Evolutionary conservation across 352 stramenopile species (phyloP).

Genomic region (Pythium pyrilobum): DNA sequence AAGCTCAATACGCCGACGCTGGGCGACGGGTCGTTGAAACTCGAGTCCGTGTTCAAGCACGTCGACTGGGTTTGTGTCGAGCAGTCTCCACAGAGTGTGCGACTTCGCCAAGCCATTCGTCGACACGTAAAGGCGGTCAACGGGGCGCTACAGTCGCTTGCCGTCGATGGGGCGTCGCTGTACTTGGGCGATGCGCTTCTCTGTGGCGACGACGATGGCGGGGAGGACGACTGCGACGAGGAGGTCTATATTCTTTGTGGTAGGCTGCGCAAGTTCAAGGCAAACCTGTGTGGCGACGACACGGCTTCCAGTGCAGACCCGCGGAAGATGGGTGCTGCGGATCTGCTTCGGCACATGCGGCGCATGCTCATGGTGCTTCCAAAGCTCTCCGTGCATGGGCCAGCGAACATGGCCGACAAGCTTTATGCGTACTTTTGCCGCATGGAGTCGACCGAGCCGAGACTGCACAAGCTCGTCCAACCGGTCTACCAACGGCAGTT

Average conservation of each 20-base stretch:
- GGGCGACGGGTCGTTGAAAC: slow-evolving; percentile 27
- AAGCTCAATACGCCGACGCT: slow-evolving; percentile 63
- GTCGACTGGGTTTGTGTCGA: slow-evolving; percentile 53
- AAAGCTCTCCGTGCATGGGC: slow-evolving; percentile 1
- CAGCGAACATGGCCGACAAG: neutral
- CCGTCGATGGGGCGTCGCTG: neutral
- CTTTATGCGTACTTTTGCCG: slow-evolving; percentile 9
- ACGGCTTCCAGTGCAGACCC: neutral
- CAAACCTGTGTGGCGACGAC: neutral
- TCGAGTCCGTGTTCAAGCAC: slow-evolving; percentile 49
- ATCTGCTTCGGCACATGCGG: slow-evolving; percentile 12
- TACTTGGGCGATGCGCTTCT: neutral
- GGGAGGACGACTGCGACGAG: slow-evolving; percentile 4
- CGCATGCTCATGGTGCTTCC: slow-evolving; percentile 13
- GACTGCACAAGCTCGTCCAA: neutral
- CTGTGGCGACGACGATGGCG: neutral
- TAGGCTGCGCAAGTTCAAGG: slow-evolving; percentile 11
- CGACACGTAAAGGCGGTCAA: neutral
- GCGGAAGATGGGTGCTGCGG: neutral
- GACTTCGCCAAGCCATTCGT: slow-evolving; percentile 16
- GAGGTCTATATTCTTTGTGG: slow-evolving; percentile 5
- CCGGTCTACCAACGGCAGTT: slow-evolving; percentile 28
- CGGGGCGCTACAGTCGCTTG: neutral
- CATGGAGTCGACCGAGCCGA: neutral
- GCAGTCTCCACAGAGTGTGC: slow-evolving; percentile 26